phyloP scores from a whole-genome alignment of 2,329 filamentous ascomycete species.

The Ascocoryne sarcoides region DNA sequence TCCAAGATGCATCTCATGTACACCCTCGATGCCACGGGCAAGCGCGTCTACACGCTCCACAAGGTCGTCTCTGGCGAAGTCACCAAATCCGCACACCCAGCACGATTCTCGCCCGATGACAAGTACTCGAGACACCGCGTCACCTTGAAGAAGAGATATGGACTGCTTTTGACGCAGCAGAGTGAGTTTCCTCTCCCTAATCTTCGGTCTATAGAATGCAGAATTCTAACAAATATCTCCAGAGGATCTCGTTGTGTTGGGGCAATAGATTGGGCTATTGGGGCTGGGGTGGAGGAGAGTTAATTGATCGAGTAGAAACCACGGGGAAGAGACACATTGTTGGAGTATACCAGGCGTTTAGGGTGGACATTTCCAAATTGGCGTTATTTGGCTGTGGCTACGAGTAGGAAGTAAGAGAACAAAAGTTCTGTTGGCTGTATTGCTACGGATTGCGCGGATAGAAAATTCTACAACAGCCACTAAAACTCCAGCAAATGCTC shows the following conservation, averaged over 20 bases:
- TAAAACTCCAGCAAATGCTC: too few species aligned
- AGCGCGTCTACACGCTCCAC: constrained; percentile 90
- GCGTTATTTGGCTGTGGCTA: constrained; percentile 6
- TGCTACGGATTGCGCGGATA: too few species aligned
- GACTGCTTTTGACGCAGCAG: constrained; percentile 77
- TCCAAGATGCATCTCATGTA: constrained; percentile 72
- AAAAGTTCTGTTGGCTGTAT: too few species aligned
- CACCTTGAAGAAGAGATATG: constrained; percentile 88
- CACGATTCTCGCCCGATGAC: constrained; percentile 95
- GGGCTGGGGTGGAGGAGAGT: constrained; percentile 1
- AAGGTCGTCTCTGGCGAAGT: constrained; percentile 78
- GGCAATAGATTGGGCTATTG: constrained; percentile 1
- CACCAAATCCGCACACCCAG: constrained; percentile 93
- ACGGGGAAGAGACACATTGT: constrained; percentile 3
- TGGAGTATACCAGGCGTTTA: constrained; percentile 19
- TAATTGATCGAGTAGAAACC: too few species aligned
- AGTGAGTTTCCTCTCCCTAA: constrained; percentile 39
- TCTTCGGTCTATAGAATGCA: background rate
- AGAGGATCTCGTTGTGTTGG: constrained; percentile 36
- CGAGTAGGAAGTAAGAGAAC: too few species aligned
- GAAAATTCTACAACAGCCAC: too few species aligned
- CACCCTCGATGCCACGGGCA: constrained; percentile 73
- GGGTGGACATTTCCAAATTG: constrained; percentile 5
- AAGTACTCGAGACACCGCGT: constrained; percentile 97
- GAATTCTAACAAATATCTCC: constrained; percentile 8